These are phyloP conservation scores for Senna siamea DNA, from an alignment of 306 rosid species.

Conservation along the genomic window DNA sequence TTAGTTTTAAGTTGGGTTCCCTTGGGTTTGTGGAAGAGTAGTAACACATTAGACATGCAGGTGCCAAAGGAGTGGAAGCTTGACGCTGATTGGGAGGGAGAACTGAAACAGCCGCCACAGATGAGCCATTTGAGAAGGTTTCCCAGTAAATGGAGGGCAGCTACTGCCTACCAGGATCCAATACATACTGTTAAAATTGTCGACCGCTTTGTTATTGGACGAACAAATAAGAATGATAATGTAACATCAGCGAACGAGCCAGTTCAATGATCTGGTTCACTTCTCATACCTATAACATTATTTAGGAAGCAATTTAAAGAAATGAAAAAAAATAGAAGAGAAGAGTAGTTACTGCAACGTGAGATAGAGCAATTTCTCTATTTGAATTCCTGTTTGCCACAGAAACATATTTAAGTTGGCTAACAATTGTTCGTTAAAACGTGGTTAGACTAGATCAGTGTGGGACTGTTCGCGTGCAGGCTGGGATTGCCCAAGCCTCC, in stretches of 20 bases:
- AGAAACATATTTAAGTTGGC: neutral
- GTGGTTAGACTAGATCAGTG: neutral
- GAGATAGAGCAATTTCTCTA: neutral
- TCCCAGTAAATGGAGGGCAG: slow-evolving; percentile 45
- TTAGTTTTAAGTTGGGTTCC: neutral
- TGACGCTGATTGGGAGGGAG: slow-evolving; percentile 27
- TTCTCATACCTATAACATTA: slow-evolving; percentile 41
- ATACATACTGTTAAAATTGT: slow-evolving; percentile 64
- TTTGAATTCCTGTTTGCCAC: neutral
- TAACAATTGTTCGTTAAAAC: neutral
- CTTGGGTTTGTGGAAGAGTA: neutral
- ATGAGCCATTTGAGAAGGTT: slow-evolving; percentile 24
- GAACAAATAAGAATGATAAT: slow-evolving; percentile 40
- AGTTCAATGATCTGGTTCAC: slow-evolving; percentile 45
- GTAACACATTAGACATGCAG: slow-evolving; percentile 1
- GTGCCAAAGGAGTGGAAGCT: slow-evolving; percentile 36
- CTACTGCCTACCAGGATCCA: slow-evolving; percentile 57
- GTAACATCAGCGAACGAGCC: slow-evolving; percentile 42
- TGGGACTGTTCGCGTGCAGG: no score
- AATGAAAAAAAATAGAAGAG: slow-evolving; percentile 15
- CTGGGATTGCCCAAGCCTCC: neutral
- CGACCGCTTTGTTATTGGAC: slow-evolving; percentile 61
- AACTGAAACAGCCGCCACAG: neutral
- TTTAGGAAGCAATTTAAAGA: slow-evolving; percentile 39
- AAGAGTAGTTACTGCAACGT: neutral